Base-by-base conservation (phyloP, 176 grass and related monocot species). In the Aegilops tauschii region DNA sequence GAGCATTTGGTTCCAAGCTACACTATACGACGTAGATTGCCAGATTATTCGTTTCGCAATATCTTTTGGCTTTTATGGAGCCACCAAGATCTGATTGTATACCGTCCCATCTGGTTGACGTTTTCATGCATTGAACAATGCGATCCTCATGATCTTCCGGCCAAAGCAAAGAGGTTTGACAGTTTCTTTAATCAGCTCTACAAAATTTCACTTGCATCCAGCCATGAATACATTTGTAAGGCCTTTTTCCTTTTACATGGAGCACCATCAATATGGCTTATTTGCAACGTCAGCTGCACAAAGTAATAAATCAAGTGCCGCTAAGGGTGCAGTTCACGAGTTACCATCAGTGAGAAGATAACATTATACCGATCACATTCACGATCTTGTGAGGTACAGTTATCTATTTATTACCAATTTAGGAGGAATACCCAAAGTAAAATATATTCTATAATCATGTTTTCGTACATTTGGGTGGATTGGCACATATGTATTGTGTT, bases 301-400 rank as follows among this genome's bases (percentile, higher is more conserved):
- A 83, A 86, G 17, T 32, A 90, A 89, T 9, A 25, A 91, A 30
- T 54, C 69, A 66, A 78, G 16, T 80, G 73, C 80, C 32, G 83
- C 78, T 49, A 89, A 93, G 49, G 93, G 86, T 88, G 91, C 95
- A 52, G 85, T 92, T 81, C 84, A 85, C 5, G 86, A 89, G 54
- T 77, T 93, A 50, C 88, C 91, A 87, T 98, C 91, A 17, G 81
- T 73, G 93, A 98, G 71, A 98, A 95, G 86, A 93, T 92, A 86
- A 90, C 91, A 25, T 25, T 25, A 25, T 25, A 25, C 23, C 23
- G 23, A 25, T 25, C 23, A 25, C 23, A 25, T 25, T 72, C 93
- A 90, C 87, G 83, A 95, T 91, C 95, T 92, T 90, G 89, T 95
- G 82, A 95, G 95, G 95, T 97, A 86, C 59, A 78, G 61, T 73